A percentile compares a stretch with the other conserved stretches of the same genome.
Conservation (phyloP, 78 protist species). For the Cavenderia fasciculata region DNA sequence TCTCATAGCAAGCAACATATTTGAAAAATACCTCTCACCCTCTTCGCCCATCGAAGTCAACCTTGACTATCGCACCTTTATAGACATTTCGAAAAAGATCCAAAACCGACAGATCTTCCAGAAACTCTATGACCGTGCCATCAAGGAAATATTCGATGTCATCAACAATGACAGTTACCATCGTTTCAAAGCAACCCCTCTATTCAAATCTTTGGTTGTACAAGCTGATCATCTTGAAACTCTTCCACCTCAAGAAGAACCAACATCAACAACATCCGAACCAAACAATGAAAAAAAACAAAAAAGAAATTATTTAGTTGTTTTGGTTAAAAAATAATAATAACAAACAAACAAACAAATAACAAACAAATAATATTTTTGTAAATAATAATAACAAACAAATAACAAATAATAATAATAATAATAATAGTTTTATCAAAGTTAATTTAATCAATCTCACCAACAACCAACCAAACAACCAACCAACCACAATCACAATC, state of each 20-base stretch:
- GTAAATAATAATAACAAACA: no score
- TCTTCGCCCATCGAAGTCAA: conserved; percentile 47
- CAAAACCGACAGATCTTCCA: conserved; percentile 21
- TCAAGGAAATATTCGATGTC: conserved; percentile 53
- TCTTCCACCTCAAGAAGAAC: no score
- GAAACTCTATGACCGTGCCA: conserved; percentile 37
- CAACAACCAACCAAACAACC: no score
- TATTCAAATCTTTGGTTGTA: conserved; percentile 1
- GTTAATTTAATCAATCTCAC: no score
- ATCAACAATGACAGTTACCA: conserved; percentile 55
- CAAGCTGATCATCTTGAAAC: conserved; percentile 17
- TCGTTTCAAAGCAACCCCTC: conserved; percentile 21
- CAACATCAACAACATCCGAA: not conserved
- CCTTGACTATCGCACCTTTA: conserved; percentile 54
- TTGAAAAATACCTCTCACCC: conserved; percentile 60
- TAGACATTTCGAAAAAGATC: conserved; percentile 41
- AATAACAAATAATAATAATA: no score
- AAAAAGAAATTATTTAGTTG: not conserved
- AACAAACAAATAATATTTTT: no score
- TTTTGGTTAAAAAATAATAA: not conserved
- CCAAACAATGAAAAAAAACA: not conserved
- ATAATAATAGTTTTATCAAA: no score
- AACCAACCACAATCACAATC: no score
- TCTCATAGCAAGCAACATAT: conserved; percentile 9
- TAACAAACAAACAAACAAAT: no score